phyloP scores from a whole-genome alignment of 352 stramenopile species.

The Globisporangium paroecandrum region DNA sequence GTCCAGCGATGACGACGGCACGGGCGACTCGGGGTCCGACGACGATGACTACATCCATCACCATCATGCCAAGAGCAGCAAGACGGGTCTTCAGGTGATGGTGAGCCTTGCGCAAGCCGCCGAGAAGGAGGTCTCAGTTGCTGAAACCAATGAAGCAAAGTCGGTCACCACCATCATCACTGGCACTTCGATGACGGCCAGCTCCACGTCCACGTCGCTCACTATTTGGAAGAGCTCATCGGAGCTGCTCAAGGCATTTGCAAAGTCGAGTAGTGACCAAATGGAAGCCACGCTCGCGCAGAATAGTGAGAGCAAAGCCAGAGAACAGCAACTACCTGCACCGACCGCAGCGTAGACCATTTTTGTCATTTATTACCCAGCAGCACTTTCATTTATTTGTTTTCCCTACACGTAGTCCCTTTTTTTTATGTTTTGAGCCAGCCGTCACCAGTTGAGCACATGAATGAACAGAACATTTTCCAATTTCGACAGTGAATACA shows the following conservation, averaged over 20 bases:
- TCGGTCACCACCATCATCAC: background rate
- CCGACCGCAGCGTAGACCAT: background rate
- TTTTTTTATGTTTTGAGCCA: background rate
- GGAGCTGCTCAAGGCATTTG: background rate
- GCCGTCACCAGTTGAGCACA: background rate
- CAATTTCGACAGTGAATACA: background rate
- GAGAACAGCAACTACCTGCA: background rate
- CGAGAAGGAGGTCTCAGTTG: background rate
- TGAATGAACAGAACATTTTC: background rate
- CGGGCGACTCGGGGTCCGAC: slow-evolving; percentile 7
- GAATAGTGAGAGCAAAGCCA: background rate
- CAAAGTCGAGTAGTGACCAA: slow-evolving; percentile 9
- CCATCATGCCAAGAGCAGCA: background rate
- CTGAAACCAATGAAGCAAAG: background rate
- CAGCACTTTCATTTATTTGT: background rate
- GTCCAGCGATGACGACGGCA: slow-evolving; percentile 13
- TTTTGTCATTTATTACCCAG: background rate
- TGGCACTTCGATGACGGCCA: background rate
- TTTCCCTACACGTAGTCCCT: background rate
- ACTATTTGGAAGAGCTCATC: background rate
- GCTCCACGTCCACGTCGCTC: background rate
- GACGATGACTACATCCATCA: slow-evolving; percentile 9
- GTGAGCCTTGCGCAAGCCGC: background rate
- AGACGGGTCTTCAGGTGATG: background rate
- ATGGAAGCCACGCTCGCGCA: slow-evolving; percentile 14